A percentile compares a stretch with the other conserved stretches of the same genome.
phyloP scores from a whole-genome alignment of 2,329 filamentous ascomycete species.

The Pseudogymnoascus sp. region DNA sequence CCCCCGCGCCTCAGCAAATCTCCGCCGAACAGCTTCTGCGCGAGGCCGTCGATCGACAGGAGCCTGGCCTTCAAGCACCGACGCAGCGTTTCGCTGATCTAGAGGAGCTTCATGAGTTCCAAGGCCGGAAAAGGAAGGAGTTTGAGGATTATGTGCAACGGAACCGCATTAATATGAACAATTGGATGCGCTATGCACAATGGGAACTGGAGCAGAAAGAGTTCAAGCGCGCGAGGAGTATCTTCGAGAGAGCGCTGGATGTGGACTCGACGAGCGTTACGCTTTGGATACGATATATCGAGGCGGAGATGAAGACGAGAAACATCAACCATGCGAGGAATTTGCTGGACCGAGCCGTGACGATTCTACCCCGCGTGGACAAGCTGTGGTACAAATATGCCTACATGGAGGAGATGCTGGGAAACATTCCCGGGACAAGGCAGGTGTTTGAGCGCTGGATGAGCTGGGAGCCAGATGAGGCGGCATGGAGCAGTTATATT shows the following conservation, averaged over 20 bases:
- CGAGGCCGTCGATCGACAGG: constrained; percentile 94
- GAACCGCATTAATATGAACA: constrained; percentile 93
- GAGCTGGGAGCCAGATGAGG: constrained; percentile 95
- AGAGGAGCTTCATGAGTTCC: constrained; percentile 95
- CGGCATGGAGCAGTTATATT: constrained; percentile 92
- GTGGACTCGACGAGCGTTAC: constrained; percentile 80
- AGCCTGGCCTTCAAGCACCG: constrained; percentile 77
- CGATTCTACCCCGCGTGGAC: constrained; percentile 80
- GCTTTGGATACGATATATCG: constrained; percentile 88
- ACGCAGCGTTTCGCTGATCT: constrained; percentile 93
- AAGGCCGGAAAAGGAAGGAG: constrained; percentile 90
- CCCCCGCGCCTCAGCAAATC: constrained; percentile 81
- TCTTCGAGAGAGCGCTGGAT: constrained; percentile 93
- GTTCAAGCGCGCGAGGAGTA: constrained; percentile 79
- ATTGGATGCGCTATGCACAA: constrained; percentile 95
- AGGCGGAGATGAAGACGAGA: constrained; percentile 88
- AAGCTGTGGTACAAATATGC: constrained; percentile 99
- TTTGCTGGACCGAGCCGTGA: constrained; percentile 87
- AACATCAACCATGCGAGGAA: constrained; percentile 98
- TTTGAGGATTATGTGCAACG: constrained; percentile 97
- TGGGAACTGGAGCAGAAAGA: constrained; percentile 99
- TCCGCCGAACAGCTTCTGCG: constrained; percentile 94
- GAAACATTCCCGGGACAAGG: constrained; percentile 83
- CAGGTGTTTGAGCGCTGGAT: constrained; percentile 98
- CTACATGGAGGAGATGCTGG: constrained; percentile 96